Evolutionary conservation across 2,329 filamentous ascomycete genomes (phyloP), one percentile per base, ranked within the genome.

Genomic region (Cucurbitaria berberidis): DNA sequence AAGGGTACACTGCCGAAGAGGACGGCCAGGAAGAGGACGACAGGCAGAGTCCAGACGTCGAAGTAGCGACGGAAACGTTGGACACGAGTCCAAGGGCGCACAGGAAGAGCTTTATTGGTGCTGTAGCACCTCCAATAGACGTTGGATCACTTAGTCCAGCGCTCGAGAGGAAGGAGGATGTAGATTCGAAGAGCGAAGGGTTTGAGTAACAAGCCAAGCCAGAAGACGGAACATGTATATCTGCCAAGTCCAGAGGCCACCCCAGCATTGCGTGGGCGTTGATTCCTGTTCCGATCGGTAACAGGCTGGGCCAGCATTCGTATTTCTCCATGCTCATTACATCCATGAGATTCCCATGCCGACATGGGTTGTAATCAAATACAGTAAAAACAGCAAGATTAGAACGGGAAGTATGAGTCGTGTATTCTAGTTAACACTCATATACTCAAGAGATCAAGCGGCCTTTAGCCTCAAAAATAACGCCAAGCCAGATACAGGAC

Each of bases 81-180:
- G 72, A 75, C 48, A 60, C 44, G 32, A 70, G 68, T 44, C 73
- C 73, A 0, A 50, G 73, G 5, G 60, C 63, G 11, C 77, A 81
- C 53, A 63, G 78, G 34, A 79, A 77, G 68, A 78, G 75, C 44
- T 48, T 81, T 9, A 77, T 79, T 51, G 73, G 70, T 3, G 63
- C 55, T 5, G 59, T 53, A n/a, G 60, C 63, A 18, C 68, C 66
- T 40, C 55, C 57, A 10, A 53, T 66, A 8, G 72, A 72, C 45
- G 54, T 60, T 3, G 70, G 62, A 35, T 63, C 67, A 7, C 36
- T 72, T 54, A 73, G 69, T 54, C 72, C 72, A 1, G 56, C 62
- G 55, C 21, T 64, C 10, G 69, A 73, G 61, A 48, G 69, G 3
- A 55, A 60, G 22, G 65, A 67, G 13, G 59, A 62, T 42, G 63